These are phyloP conservation scores for Lichtheimia hyalospora DNA, from an alignment of 371 early-diverging fungal genomes.

Conservation along the genomic window DNA sequence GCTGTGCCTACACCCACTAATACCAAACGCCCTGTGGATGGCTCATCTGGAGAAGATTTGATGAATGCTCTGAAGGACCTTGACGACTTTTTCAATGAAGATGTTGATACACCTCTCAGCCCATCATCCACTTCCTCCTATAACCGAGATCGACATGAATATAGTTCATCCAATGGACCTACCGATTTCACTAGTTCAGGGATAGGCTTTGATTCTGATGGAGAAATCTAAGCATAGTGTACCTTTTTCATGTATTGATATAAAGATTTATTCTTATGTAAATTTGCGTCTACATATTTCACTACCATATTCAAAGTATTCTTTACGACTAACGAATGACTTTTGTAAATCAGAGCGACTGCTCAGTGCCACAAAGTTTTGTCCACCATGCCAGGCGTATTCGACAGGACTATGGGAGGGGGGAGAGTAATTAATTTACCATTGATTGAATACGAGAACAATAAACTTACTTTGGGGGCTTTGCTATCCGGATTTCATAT, in stretches of 20 bases:
- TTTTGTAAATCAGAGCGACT: constrained; percentile 48
- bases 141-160: neutral
- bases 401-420: constrained; percentile 47
- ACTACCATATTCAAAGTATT: constrained; percentile 62
- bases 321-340: constrained; percentile 52
- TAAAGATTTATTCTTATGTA: neutral
- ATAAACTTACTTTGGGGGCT: constrained; percentile 60
- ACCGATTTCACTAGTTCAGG: constrained; percentile 5
- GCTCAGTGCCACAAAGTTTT: constrained; percentile 38
- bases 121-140: constrained; percentile 4
- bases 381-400: constrained; percentile 58
- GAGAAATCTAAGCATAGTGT: constrained; percentile 1
- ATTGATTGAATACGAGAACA: neutral
- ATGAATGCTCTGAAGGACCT: constrained; percentile 59
- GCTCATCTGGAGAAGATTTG: constrained; percentile 46
- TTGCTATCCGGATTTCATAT: constrained; percentile 61
- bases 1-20: neutral
- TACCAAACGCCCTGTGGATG: neutral
- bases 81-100: constrained; percentile 62
- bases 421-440: neutral
- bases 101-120: constrained; percentile 28
- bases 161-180: neutral
- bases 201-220: constrained; percentile 9
- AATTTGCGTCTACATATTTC: constrained; percentile 50
- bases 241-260: neutral